Evolutionary conservation across 768 basidiomycete genomes (phyloP).

Genomic region (Podaxis mareebaensis): DNA sequence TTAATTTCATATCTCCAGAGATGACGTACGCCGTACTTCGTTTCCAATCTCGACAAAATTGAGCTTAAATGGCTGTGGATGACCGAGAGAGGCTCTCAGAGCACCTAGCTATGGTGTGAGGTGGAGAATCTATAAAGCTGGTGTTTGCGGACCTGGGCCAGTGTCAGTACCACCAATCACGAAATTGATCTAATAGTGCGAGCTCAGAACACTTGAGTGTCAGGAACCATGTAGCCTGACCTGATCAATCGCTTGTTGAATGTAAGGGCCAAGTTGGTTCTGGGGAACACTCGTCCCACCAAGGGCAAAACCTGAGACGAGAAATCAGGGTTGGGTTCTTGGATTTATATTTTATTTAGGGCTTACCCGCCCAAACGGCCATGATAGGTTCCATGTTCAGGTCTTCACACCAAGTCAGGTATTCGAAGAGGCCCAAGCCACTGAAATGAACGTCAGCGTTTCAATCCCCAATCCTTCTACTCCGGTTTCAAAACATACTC

Average conservation of each 20-base stretch:
- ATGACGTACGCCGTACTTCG: conserved; percentile 36
- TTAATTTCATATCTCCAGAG: not conserved
- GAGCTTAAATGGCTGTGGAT: conserved; percentile 51
- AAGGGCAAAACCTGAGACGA: conserved; percentile 47
- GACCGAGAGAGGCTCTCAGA: conserved; percentile 54
- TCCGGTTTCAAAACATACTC: conserved; percentile 38
- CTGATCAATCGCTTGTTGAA: conserved; percentile 60
- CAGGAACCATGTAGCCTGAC: conserved; percentile 23
- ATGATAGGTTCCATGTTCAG: conserved; percentile 61
- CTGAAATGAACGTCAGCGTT: conserved; percentile 24
- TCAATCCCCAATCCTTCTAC: not conserved
- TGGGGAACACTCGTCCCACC: conserved; percentile 46
- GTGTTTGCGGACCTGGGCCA: conserved; percentile 30
- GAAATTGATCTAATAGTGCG: conserved; percentile 51
- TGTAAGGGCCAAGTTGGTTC: conserved; percentile 46
- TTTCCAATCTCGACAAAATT: conserved; percentile 57
- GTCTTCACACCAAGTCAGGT: conserved; percentile 60
- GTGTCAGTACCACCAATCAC: conserved; percentile 52
- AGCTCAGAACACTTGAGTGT: not conserved
- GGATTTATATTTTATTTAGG: not conserved
- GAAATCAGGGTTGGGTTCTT: not conserved
- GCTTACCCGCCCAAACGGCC: conserved; percentile 59
- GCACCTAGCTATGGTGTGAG: conserved; percentile 33
- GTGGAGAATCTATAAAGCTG: not conserved
- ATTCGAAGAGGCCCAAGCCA: conserved; percentile 59